These are phyloP conservation scores for Phaffomyces antillensis DNA, from an alignment of 805 yeast species.

Conservation along the genomic window DNA sequence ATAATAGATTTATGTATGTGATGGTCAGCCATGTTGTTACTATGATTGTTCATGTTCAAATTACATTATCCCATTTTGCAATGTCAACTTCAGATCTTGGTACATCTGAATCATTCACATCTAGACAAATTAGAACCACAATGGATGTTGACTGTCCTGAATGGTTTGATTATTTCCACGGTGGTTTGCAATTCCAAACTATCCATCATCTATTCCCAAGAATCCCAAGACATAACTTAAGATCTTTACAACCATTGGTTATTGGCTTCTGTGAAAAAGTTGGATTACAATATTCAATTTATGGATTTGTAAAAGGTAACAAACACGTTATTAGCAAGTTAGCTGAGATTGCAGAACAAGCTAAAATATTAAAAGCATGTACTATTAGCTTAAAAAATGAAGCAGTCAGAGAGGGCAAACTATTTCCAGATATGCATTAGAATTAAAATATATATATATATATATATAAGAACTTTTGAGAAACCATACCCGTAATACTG, in stretches of 20 bases:
- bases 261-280: slow-evolving; percentile 68
- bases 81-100: slow-evolving; percentile 91
- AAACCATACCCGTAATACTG: too few species aligned
- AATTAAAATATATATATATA: neutral
- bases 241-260: slow-evolving; percentile 66
- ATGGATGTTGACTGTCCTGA: slow-evolving; percentile 94
- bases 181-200: slow-evolving; percentile 89
- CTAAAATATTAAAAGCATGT: slow-evolving; percentile 68
- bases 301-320: slow-evolving; percentile 79
- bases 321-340: slow-evolving; percentile 59
- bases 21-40: slow-evolving; percentile 73
- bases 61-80: slow-evolving; percentile 84
- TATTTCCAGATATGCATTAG: slow-evolving; percentile 10
- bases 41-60: slow-evolving; percentile 91
- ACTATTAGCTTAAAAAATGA: slow-evolving; percentile 55
- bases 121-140: slow-evolving; percentile 80
- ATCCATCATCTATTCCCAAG: slow-evolving; percentile 88
- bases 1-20: slow-evolving; percentile 51
- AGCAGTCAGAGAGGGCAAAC: slow-evolving; percentile 23
- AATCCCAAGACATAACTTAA: slow-evolving; percentile 79
- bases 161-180: slow-evolving; percentile 88
- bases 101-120: slow-evolving; percentile 66
- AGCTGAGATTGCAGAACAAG: slow-evolving; percentile 74
- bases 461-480: too few species aligned
- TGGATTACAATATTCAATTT: slow-evolving; percentile 74